Base-by-base conservation (phyloP, 1,284 basidiomycete species). In the Ustilago nuda region DNA sequence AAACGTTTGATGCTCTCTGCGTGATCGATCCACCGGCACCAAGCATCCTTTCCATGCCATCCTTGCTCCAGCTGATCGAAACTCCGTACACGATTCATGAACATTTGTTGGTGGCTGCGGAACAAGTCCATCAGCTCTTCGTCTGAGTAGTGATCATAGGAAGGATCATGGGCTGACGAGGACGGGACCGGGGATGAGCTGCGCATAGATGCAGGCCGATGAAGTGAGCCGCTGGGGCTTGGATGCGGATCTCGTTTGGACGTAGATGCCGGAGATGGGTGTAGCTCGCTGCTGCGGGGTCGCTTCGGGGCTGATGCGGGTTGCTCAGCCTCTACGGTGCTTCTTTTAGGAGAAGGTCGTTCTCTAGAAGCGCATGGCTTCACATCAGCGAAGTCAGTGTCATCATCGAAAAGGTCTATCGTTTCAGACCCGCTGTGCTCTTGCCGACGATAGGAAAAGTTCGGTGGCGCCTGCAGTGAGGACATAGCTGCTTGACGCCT, bases 361-460 rank as follows among this genome's bases (percentile, higher is more conserved):
- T 37, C 27, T 11, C 30, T 45, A 8, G 56, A 17, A 1, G 2
- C n/a, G 13, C 8, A 27, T 1, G 32, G n/a, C n/a, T 56, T 72
- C 52, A 56, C 2, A 35, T 63, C 56, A 17, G 60, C 64, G 19
- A 63, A 57, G 23, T 36, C 56, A 9, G 35, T 36, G 30, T 57
- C 55, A 0, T 66, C 61, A 9, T 72, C 70, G 9, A 59, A 59
- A 27, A 72, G 41, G n/a, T 50, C 59, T 23, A 72, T 72, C 11
- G 60, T 67, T 30, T 67, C 65, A 3, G 56, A 64, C 2, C 60
- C 51, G 8, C 50, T 48, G 36, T 72, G 64, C 17, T 37, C 30
- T 30, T 54, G 15, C 23, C 56, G 53, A 11, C 35, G 70, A 23
- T 62, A 66, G 3, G 46, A 48, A 4, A 50, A 55, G 27, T 53